Conservation (phyloP, 2,329 filamentous ascomycete genomes). For the Diaporthe capsici region DNA sequence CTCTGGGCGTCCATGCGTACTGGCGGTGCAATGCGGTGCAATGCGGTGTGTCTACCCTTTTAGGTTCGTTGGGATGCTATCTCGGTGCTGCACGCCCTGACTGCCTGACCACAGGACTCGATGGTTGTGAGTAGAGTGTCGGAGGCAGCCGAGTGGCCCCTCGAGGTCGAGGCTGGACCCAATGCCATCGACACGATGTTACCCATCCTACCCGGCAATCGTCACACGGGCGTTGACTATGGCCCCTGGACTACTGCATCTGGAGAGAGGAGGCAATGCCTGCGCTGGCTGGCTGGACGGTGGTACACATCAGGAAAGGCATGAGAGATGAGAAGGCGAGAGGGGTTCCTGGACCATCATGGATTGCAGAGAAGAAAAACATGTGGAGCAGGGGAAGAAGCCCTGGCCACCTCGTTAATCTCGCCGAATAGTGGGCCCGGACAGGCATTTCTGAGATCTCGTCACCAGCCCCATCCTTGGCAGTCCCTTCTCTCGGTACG, state of each 20-base stretch:
- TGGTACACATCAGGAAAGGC: background rate
- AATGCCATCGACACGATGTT: slow-evolving; percentile 2
- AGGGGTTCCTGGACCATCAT: background rate
- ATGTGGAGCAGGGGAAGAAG: background rate
- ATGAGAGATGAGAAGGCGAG: slow-evolving; percentile 15
- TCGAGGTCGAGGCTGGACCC: background rate
- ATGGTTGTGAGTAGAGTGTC: background rate
- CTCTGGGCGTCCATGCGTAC: background rate
- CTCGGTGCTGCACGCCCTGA: background rate
- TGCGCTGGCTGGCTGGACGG: background rate
- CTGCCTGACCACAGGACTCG: background rate
- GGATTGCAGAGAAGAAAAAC: background rate
- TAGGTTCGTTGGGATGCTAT: background rate
- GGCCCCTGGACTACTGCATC: background rate
- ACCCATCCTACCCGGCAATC: background rate
- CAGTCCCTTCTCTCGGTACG: background rate
- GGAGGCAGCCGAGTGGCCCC: slow-evolving; percentile 15
- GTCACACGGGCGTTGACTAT: background rate
- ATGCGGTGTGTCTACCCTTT: background rate
- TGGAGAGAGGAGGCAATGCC: background rate
- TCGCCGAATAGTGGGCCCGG: slow-evolving; percentile 3
- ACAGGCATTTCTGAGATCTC: slow-evolving; percentile 15
- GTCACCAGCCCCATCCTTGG: slow-evolving; percentile 10
- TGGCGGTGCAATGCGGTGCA: background rate
- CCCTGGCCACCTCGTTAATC: slow-evolving; percentile 29